Conservation (phyloP, 768 basidiomycete genomes). For the Russula vinacea region DNA sequence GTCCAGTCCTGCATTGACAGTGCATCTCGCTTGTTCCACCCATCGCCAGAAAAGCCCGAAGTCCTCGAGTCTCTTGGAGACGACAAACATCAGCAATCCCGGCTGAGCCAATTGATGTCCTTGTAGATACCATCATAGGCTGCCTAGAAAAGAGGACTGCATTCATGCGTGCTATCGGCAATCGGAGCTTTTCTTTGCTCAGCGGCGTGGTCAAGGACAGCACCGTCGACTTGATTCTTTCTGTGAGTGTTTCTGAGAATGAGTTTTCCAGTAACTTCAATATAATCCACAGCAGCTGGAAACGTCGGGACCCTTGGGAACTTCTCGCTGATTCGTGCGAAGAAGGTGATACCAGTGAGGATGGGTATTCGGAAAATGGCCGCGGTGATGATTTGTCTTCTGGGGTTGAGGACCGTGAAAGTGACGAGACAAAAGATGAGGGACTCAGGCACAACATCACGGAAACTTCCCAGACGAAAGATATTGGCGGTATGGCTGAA, state of each 20-base stretch:
- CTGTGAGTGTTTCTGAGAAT: conserved; percentile 48
- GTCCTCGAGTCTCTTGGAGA: conserved; percentile 34
- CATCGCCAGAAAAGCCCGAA: conserved; percentile 33
- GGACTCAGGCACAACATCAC: conserved; percentile 68
- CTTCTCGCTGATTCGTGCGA: conserved; percentile 41
- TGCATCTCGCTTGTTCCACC: conserved; percentile 52
- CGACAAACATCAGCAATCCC: conserved; percentile 43
- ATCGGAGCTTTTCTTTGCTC: conserved; percentile 73
- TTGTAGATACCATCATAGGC: conserved; percentile 88
- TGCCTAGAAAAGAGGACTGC: conserved; percentile 80
- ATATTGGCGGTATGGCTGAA: conserved; percentile 53
- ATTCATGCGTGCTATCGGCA: conserved; percentile 76
- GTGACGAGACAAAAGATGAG: conserved; percentile 51
- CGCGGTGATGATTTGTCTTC: conserved; percentile 30
- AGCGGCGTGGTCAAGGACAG: conserved; percentile 62
- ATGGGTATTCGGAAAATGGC: conserved; percentile 36
- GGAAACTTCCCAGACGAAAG: conserved; percentile 58
- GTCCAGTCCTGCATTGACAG: conserved; percentile 58
- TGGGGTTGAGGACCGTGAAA: conserved; percentile 42
- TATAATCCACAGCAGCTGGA: conserved; percentile 71
- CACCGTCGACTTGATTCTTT: conserved; percentile 76
- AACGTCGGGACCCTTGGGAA: conserved; percentile 57
- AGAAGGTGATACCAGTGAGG: conserved; percentile 35
- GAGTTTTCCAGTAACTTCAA: conserved; percentile 9
- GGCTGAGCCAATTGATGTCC: conserved; percentile 69